Conservation (phyloP, 805 yeast species). For the Monosporozyma siamensis region DNA sequence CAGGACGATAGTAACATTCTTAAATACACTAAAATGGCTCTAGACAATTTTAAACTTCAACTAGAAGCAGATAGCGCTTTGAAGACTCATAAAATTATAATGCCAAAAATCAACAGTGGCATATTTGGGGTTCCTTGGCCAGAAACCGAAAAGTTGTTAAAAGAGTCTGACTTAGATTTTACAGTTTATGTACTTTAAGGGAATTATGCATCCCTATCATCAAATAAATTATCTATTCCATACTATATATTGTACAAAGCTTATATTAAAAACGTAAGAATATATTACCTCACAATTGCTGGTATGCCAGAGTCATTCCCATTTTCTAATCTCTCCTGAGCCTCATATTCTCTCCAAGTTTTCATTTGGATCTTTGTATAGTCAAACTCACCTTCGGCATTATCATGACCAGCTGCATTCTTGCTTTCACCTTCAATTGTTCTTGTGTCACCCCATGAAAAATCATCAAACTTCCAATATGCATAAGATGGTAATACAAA, state of each 20-base stretch:
- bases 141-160: constrained; percentile 46
- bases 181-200: constrained; percentile 30
- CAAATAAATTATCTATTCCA: too few relatives aligned
- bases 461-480: constrained; percentile 92
- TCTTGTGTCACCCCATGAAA: constrained; percentile 94
- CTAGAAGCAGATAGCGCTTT: constrained; percentile 5
- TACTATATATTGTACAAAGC: background rate
- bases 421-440: constrained; percentile 62
- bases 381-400: constrained; percentile 79
- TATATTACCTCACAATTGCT: background rate
- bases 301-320: background rate
- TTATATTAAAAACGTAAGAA: background rate
- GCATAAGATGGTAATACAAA: constrained; percentile 79
- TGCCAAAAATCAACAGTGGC: constrained; percentile 79
- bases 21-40: constrained; percentile 40
- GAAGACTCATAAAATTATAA: constrained; percentile 31
- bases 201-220: too few relatives aligned
- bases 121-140: constrained; percentile 76
- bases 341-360: constrained; percentile 89
- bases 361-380: constrained; percentile 82
- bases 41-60: constrained; percentile 34
- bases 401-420: constrained; percentile 39
- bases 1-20: constrained; percentile 43
- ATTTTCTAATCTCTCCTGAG: constrained; percentile 32
- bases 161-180: constrained; percentile 14